Percentiles rank a stretch among this genome's conserved stretches.
phyloP scores from a whole-genome alignment of 495 filamentous ascomycete genomes.

The Jackrogersella minutella region DNA sequence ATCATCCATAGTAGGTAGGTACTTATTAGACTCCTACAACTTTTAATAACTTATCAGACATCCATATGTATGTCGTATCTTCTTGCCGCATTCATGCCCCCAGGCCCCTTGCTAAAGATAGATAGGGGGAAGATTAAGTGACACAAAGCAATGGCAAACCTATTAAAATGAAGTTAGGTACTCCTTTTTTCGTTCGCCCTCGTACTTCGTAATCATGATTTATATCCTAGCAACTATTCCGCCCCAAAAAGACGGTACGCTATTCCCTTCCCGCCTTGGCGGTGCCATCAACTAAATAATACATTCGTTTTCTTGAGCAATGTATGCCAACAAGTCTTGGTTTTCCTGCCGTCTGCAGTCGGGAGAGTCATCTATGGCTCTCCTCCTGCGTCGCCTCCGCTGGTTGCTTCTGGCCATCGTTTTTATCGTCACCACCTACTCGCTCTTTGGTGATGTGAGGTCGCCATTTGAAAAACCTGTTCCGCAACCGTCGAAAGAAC shows the following conservation, averaged over 20 bases:
- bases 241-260: conserved; percentile 14
- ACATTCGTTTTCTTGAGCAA: conserved; percentile 9
- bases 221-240: neutral
- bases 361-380: conserved; percentile 33
- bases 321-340: conserved; percentile 26
- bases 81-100: conserved; percentile 6
- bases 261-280: conserved; percentile 9
- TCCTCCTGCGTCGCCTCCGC: conserved; percentile 27
- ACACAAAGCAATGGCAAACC: conserved; percentile 4
- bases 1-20: no score
- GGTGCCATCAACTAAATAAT: neutral
- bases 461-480: conserved; percentile 9
- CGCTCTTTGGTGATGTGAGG: conserved; percentile 18
- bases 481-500: neutral
- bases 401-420: conserved; percentile 31
- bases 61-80: no score
- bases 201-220: neutral
- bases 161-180: conserved; percentile 20
- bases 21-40: no score
- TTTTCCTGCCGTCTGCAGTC: conserved; percentile 18
- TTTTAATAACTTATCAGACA: no score
- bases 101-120: neutral
- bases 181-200: neutral
- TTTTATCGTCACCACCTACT: conserved; percentile 13
- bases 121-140: neutral